Base-by-base conservation (phyloP, 805 yeast species). In the Pichia nanzhaoensis region DNA sequence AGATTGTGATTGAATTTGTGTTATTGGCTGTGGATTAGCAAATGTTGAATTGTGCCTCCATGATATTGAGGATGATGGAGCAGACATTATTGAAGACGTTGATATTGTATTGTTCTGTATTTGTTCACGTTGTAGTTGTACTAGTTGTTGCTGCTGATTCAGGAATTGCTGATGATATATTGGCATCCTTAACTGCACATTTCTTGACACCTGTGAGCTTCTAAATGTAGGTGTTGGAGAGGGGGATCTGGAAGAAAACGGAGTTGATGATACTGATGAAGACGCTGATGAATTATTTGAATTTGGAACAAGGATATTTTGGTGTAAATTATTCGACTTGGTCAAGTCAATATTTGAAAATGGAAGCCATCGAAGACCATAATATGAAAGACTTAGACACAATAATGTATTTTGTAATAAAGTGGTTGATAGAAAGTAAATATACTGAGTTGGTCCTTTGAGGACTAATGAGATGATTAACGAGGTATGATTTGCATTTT, bases 341-440 rank as follows among this genome's bases (percentile, higher is more conserved):
- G 5, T 4, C 14, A 27, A 16, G 18, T n/a, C 21, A 8, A 5
- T 32, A 27, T 49, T 21, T 27, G 52, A 16, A 18, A 69, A 69
- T 5, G 55, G 55, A n/a, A 67, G 49, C 53, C 58, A 55, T 13
- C 45, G 45, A 3, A 46, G 19, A 10, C 41, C 48, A 21, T 47
- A 43, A 34, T 36, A 46, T 16, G 51, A 33, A n/a, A 52, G 33
- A 20, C 39, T 35, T 8, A 50, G 7, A 27, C 55, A 50, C 7
- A 53, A 27, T 5, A 55, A 9, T 7, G 51, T n/a, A 39, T 56
- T 51, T 28, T 59, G 64, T 31, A 73, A 36, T 8, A 77, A 45
- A 48, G 83, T 77, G 50, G 73, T 75, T 6, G 71, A 42, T 0
- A 81, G 69, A 58, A 82, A 84, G 47, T 67, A 77, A 0, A 67